Conservation (phyloP, 176 grass and related monocot genomes). For the Triticum monococcum region DNA sequence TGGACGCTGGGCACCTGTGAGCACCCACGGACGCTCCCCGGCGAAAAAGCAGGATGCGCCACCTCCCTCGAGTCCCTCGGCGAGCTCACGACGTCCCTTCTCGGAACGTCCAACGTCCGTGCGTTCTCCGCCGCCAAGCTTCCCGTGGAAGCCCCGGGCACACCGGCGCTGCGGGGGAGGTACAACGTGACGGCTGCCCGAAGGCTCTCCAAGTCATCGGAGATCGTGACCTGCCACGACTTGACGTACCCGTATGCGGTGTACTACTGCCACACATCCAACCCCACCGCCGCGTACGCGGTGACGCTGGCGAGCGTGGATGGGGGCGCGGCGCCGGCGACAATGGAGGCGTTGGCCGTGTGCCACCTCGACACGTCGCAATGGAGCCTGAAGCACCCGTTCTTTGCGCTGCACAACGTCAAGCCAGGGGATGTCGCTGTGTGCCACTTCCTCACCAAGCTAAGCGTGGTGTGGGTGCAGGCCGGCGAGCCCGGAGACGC, state of each 20-base stretch:
- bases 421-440: neutral
- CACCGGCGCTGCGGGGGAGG: neutral
- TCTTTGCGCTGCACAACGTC: neutral
- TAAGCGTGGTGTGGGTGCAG: neutral
- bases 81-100: neutral
- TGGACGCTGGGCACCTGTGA: slow-evolving; percentile 28
- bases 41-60: neutral
- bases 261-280: slow-evolving; percentile 37
- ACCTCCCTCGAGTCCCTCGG: slow-evolving; percentile 31
- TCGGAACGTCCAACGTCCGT: neutral
- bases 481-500: neutral
- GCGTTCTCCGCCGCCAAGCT: slow-evolving; percentile 6
- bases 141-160: neutral
- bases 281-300: neutral
- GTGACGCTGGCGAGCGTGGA: slow-evolving; percentile 1
- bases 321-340: neutral
- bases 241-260: slow-evolving; percentile 9
- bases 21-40: neutral
- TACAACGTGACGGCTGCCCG: slow-evolving; percentile 1
- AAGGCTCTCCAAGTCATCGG: neutral
- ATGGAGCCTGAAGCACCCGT: neutral
- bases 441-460: slow-evolving; percentile 24
- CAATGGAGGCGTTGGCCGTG: neutral
- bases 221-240: slow-evolving; percentile 23
- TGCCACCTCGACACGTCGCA: slow-evolving; percentile 25